phyloP scores from a whole-genome alignment of 352 stramenopile genomes.

The Pythium guiyangense region DNA sequence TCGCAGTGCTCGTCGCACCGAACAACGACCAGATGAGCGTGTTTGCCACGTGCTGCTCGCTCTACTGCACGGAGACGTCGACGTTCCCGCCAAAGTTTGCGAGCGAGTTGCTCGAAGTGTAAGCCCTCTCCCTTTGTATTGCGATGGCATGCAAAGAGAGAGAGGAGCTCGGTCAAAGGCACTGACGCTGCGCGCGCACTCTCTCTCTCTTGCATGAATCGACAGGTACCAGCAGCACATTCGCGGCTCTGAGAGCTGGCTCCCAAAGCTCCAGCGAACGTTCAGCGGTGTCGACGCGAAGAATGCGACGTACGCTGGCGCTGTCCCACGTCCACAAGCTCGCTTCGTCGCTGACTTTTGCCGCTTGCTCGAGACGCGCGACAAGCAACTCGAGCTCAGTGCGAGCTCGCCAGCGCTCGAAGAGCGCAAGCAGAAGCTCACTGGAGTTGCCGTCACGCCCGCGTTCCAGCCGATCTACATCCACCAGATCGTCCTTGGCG shows the following conservation, averaged over 20 bases:
- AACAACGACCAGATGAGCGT: conserved; percentile 88
- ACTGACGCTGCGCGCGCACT: background rate
- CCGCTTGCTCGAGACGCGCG: conserved; percentile 69
- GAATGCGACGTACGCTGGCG: conserved; percentile 63
- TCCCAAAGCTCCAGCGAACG: conserved; percentile 67
- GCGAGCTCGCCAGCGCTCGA: conserved; percentile 36
- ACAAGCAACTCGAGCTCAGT: conserved; percentile 49
- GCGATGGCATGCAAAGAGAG: background rate
- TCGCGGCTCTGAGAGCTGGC: conserved; percentile 67
- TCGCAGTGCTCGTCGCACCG: conserved; percentile 73
- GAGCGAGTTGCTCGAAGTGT: conserved; percentile 69
- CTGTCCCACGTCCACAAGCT: conserved; percentile 63
- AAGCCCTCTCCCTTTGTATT: conserved; percentile 12
- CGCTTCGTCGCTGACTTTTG: conserved; percentile 80
- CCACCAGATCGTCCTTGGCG: conserved; percentile 65
- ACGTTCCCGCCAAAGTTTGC: conserved; percentile 69
- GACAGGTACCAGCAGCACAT: conserved; percentile 59
- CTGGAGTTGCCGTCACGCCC: conserved; percentile 64
- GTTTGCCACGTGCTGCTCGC: conserved; percentile 81
- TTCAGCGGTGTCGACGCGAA: conserved; percentile 70
- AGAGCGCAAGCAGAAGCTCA: conserved; percentile 79
- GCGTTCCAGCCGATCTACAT: conserved; percentile 71
- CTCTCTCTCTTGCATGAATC: background rate
- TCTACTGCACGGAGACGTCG: conserved; percentile 68
- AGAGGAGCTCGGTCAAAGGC: background rate